Percentiles rank a stretch among this genome's conserved stretches.
These are phyloP conservation scores for Botrytis paeoniae DNA, from an alignment of 2,329 filamentous ascomycete genomes.

Conservation along the genomic window DNA sequence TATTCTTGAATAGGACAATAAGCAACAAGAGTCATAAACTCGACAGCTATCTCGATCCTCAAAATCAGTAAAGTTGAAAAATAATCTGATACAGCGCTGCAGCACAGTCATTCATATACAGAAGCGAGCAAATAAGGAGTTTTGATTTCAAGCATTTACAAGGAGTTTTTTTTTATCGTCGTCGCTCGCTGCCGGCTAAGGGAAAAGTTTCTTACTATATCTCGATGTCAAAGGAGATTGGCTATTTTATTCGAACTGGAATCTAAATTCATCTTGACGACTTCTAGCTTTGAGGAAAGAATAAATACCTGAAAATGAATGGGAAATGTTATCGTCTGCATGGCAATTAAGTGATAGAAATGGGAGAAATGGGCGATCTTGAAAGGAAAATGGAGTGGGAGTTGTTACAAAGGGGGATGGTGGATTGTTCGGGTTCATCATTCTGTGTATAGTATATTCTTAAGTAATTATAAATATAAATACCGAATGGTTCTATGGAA, in stretches of 20 bases:
- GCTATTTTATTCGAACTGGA: background rate
- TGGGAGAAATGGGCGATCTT: background rate
- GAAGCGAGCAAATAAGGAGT: background rate
- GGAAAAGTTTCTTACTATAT: background rate
- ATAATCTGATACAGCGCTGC: background rate
- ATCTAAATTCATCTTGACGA: background rate
- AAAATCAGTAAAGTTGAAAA: background rate
- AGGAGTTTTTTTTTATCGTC: slow-evolving; percentile 7
- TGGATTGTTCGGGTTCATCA: background rate
- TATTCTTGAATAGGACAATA: too few species aligned
- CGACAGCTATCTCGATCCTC: background rate
- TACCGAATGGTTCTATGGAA: background rate
- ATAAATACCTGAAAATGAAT: background rate
- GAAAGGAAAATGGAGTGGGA: background rate
- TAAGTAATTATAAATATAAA: slow-evolving; percentile 11
- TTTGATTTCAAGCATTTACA: slow-evolving; percentile 14
- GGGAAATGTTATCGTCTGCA: background rate
- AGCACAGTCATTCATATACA: background rate
- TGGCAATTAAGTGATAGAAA: background rate
- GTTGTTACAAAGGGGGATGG: background rate
- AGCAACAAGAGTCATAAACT: background rate
- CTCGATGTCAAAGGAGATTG: background rate
- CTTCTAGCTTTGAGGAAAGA: background rate
- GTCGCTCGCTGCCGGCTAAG: background rate
- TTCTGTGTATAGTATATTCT: background rate